Evolutionary conservation across 1,284 basidiomycete genomes (phyloP), one percentile per base, ranked within the genome.

Genomic region (Tetrapyrgos nigripes): DNA sequence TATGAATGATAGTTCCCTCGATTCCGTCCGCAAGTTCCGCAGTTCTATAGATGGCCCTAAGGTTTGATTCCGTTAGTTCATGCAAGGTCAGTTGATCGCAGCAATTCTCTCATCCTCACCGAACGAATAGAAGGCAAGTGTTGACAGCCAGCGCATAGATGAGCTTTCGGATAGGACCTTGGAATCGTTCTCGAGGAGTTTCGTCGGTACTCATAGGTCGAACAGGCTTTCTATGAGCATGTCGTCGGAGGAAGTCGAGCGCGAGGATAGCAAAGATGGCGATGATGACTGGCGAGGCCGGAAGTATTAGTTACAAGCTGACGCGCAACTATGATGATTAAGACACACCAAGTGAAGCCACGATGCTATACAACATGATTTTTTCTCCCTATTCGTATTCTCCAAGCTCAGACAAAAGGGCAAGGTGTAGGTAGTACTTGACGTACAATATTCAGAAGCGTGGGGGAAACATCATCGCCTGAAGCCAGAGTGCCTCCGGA

Each of bases 31-130:
- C 26, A 14, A 57, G 43, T 43, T 57, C 55, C 2, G 50, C 50
- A 10, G 55, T 57, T 45, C 55, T 35, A 23, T 57, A 57, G 23
- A 54, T 47, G 6, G 53, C 24, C n/a, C 53, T 54, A 17, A 8
- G 17, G 6, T 31, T 13, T 33, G 31, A 33, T 8, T 8, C 31
- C 14, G 8, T 8, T 14, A 33, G 8, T 14, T 33, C 31, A 33
- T 14, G 14, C 14, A 33, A 8, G 14, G 31, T 33, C 8, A 33
- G 8, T 33, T 8, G 8, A 33, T 33, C 8, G 31, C 31, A 33
- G 8, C 14, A 33, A n/a, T n/a, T n/a, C n/a, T n/a, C n/a, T n/a
- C n/a, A n/a, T n/a, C n/a, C 53, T 54, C 46, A 35, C 53, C 53
- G 43, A 23, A 54, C 46, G 27, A 54, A 47, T n/a, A 54, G 44